phyloP scores from a whole-genome alignment of 2,329 filamentous ascomycete species.

The Penicillium palitans region DNA sequence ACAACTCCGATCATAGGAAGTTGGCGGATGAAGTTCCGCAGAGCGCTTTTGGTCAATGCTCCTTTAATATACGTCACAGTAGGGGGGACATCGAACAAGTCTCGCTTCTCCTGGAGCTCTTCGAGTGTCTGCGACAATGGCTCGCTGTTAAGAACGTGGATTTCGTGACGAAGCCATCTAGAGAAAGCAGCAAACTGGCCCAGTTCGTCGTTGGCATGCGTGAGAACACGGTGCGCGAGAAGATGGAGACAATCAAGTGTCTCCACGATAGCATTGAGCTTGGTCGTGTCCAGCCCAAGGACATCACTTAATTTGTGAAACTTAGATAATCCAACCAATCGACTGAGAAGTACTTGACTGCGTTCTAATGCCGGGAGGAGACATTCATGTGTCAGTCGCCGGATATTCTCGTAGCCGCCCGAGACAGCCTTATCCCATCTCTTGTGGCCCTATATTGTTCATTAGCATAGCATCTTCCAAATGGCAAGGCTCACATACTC shows the following conservation, averaged over 20 bases:
- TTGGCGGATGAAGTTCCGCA: constrained; percentile 58
- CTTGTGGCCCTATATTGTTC: constrained; percentile 70
- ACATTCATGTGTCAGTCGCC: constrained; percentile 79
- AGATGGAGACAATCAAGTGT: constrained; percentile 73
- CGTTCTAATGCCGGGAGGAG: constrained; percentile 85
- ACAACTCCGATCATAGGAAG: constrained; percentile 37
- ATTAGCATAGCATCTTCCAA: constrained; percentile 8
- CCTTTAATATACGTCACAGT: constrained; percentile 76
- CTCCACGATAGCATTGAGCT: constrained; percentile 64
- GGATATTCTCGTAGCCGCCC: constrained; percentile 73
- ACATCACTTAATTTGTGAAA: constrained; percentile 69
- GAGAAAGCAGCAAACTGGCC: constrained; percentile 77
- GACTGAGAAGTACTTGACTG: constrained; percentile 75
- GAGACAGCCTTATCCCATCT: constrained; percentile 89
- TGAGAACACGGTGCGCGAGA: constrained; percentile 70
- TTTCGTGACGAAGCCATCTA: constrained; percentile 78
- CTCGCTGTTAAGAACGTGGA: constrained; percentile 71
- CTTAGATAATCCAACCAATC: constrained; percentile 77
- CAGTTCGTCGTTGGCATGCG: constrained; percentile 72
- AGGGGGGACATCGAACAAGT: constrained; percentile 69
- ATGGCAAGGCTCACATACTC: constrained; percentile 54
- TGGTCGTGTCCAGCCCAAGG: constrained; percentile 64
- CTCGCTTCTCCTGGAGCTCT: constrained; percentile 76
- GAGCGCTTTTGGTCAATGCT: constrained; percentile 65
- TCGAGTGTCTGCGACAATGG: constrained; percentile 59